phyloP scores from a whole-genome alignment of 1,284 basidiomycete species.

The Fomitopsis palustris region DNA sequence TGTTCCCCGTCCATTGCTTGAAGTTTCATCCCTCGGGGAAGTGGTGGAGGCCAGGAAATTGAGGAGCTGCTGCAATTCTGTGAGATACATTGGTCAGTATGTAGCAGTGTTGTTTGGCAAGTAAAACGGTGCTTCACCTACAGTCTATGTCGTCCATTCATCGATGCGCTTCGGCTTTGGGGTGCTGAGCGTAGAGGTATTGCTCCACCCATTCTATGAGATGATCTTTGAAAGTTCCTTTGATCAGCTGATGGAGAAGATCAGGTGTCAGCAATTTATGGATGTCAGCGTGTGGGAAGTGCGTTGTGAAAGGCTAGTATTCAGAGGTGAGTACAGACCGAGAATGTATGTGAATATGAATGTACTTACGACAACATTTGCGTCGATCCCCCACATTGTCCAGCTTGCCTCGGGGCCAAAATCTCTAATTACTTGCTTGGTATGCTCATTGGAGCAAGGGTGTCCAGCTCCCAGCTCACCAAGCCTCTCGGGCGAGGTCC shows the following conservation, averaged over 20 bases:
- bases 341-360: neutral
- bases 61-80: constrained; percentile 12
- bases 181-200: constrained; percentile 11
- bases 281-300: constrained; percentile 23
- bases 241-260: no score
- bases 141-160: constrained; percentile 19
- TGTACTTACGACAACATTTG: neutral
- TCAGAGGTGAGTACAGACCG: neutral
- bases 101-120: neutral
- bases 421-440: no score
- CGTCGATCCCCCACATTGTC: no score
- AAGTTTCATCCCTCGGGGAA: no score
- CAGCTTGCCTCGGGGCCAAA: no score
- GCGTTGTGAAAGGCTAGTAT: constrained; percentile 20
- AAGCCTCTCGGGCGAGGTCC: no score
- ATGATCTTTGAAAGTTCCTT: constrained; percentile 27
- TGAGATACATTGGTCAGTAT: constrained; percentile 1
- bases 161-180: neutral
- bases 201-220: constrained; percentile 19
- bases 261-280: no score
- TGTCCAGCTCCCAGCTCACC: no score
- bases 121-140: no score
- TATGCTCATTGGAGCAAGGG: no score
- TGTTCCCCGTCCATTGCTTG: constrained; percentile 20
- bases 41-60: no score